A percentile compares a stretch with the other conserved stretches of the same genome.
Conservation (phyloP, 164 flowering plant species). For the Taxillus chinensis region DNA sequence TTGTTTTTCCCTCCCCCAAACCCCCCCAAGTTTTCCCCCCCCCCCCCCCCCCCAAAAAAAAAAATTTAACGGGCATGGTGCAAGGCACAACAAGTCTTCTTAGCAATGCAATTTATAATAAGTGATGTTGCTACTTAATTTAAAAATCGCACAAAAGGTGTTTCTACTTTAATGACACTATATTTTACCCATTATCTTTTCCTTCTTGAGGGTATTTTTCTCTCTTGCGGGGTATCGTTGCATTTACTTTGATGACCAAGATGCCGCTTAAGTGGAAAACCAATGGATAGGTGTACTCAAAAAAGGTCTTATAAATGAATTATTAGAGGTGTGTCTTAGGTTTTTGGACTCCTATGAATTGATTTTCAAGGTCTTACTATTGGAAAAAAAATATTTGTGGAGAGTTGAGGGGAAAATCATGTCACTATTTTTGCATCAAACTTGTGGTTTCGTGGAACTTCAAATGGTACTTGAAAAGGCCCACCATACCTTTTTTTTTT, state of each 20-base stretch:
- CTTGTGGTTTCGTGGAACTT: no score
- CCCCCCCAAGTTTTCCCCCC: conserved; percentile 86
- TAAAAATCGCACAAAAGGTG: conserved; percentile 95
- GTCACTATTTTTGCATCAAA: no score
- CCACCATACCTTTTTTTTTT: no score
- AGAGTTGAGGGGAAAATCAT: conserved; percentile 18
- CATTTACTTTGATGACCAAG: conserved; percentile 84
- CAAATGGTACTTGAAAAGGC: no score
- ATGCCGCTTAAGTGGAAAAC: conserved; percentile 40
- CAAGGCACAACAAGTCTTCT: conserved; percentile 87
- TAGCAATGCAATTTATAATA: conserved; percentile 79
- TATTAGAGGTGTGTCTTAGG: conserved; percentile 56
- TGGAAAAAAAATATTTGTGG: no score
- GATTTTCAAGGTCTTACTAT: no score
- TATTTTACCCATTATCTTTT: neutral
- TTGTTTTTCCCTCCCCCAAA: conserved; percentile 38
- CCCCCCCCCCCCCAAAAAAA: no score
- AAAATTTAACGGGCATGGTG: conserved; percentile 68
- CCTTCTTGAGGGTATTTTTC: conserved; percentile 2
- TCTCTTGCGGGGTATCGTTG: conserved; percentile 70
- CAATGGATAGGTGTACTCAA: conserved; percentile 49
- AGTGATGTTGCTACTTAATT: conserved; percentile 97
- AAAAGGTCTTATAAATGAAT: conserved; percentile 79
- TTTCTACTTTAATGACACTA: neutral
- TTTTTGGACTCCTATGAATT: no score